Percentiles rank a stretch among this genome's conserved stretches.
These are phyloP conservation scores for Zopfia rhizophila DNA, from an alignment of 2,329 filamentous ascomycete species.

Conservation along the genomic window DNA sequence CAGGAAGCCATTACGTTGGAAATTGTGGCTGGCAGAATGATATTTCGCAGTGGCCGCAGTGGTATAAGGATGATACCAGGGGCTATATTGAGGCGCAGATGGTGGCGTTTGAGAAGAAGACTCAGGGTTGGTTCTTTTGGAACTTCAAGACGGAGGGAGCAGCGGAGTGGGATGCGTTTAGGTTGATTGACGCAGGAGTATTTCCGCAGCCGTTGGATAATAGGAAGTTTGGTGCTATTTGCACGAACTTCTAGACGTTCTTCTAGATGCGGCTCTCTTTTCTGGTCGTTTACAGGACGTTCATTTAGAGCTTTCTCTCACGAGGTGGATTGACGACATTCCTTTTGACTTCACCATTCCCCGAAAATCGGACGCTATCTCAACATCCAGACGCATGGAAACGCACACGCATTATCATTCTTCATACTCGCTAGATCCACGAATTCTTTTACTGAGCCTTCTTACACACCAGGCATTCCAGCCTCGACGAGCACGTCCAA, in stretches of 20 bases:
- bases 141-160: constrained; percentile 67
- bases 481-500: no score
- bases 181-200: constrained; percentile 60
- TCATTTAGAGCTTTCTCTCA: no score
- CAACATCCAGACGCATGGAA: no score
- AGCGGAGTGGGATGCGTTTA: constrained; percentile 65
- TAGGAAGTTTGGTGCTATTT: constrained; percentile 34
- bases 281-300: no score
- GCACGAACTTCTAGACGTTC: constrained; percentile 24
- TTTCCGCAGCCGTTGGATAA: constrained; percentile 54
- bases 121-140: constrained; percentile 68
- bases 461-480: no score
- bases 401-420: no score
- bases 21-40: constrained; percentile 64
- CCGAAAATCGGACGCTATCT: no score
- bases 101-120: constrained; percentile 61
- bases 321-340: no score
- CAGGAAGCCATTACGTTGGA: constrained; percentile 61
- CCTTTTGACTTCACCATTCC: no score
- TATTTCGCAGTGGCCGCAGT: constrained; percentile 59
- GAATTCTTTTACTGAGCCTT: no score
- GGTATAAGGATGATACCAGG: constrained; percentile 58
- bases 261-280: no score
- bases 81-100: constrained; percentile 67
- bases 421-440: no score